These are phyloP conservation scores for Hordeum pubiflorum DNA, from an alignment of 202 grass and related monocot species.

Conservation along the genomic window DNA sequence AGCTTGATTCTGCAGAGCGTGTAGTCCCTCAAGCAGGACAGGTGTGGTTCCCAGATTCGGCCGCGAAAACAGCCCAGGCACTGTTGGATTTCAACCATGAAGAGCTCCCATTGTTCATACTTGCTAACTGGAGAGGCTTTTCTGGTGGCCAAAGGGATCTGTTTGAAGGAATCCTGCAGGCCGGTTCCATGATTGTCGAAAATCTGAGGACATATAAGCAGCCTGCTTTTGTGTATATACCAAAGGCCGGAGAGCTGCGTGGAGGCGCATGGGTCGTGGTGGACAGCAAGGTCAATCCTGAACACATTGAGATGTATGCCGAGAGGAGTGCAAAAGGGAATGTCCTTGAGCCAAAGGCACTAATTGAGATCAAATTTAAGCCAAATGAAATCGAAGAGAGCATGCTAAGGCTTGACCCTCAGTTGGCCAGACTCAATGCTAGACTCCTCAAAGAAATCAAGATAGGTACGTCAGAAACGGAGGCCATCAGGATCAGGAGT, in stretches of 20 bases:
- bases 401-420: slow-evolving; percentile 81
- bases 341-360: slow-evolving; percentile 88
- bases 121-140: slow-evolving; percentile 99
- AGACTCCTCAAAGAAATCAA: slow-evolving; percentile 43
- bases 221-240: slow-evolving; percentile 95
- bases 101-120: slow-evolving; percentile 90
- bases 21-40: slow-evolving; percentile 93
- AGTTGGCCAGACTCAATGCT: slow-evolving; percentile 54
- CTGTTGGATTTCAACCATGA: slow-evolving; percentile 90
- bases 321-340: slow-evolving; percentile 87
- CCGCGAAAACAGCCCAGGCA: slow-evolving; percentile 90
- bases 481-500: slow-evolving; percentile 32
- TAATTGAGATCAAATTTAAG: slow-evolving; percentile 95
- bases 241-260: slow-evolving; percentile 81
- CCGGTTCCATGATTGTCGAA: slow-evolving; percentile 91
- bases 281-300: slow-evolving; percentile 98
- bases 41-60: slow-evolving; percentile 98
- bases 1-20: slow-evolving; percentile 86
- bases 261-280: slow-evolving; percentile 97
- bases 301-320: slow-evolving; percentile 95
- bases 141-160: slow-evolving; percentile 97
- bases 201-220: slow-evolving; percentile 94
- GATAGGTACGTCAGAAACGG: background rate
- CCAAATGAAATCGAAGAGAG: slow-evolving; percentile 71
- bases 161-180: slow-evolving; percentile 99